These are phyloP conservation scores for Neurospora sp. DNA, from an alignment of 495 filamentous ascomycete genomes.

Conservation along the genomic window DNA sequence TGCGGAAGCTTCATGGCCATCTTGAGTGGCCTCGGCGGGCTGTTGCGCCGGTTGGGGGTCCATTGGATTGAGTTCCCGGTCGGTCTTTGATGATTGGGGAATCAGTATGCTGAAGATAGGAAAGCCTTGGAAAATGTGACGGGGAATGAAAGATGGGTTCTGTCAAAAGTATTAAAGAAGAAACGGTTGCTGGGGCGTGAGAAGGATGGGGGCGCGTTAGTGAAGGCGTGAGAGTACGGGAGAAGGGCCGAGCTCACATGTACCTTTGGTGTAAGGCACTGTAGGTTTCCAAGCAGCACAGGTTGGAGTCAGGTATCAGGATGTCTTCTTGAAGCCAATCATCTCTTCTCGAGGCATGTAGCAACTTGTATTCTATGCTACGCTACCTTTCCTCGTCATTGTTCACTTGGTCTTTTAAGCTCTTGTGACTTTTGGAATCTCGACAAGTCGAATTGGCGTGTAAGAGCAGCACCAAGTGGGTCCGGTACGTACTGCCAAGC, in stretches of 20 bases:
- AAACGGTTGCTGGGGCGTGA: not conserved
- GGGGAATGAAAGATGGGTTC: not conserved
- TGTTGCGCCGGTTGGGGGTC: constrained; percentile 13
- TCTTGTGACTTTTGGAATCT: not conserved
- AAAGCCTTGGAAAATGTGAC: not conserved
- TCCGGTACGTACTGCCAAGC: not conserved
- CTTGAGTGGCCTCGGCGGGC: constrained; percentile 10
- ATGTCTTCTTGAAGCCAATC: not conserved
- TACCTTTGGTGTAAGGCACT: not conserved
- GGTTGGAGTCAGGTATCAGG: not conserved
- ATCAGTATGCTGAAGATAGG: not conserved
- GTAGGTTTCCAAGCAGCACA: not conserved
- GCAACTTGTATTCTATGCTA: no score
- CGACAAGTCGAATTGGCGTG: not conserved
- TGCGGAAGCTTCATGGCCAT: constrained; percentile 11
- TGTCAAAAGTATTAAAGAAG: not conserved
- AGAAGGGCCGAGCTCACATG: not conserved
- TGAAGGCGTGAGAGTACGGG: not conserved
- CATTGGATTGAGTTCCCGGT: constrained; percentile 8
- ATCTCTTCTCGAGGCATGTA: not conserved
- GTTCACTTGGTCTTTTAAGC: not conserved
- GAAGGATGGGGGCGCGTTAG: not conserved
- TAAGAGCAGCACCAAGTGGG: not conserved
- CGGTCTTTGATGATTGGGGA: not conserved
- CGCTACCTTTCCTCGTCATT: no score